These are phyloP conservation scores for Solanum sitiens DNA, from an alignment of 257 asterid genomes.

Conservation along the genomic window DNA sequence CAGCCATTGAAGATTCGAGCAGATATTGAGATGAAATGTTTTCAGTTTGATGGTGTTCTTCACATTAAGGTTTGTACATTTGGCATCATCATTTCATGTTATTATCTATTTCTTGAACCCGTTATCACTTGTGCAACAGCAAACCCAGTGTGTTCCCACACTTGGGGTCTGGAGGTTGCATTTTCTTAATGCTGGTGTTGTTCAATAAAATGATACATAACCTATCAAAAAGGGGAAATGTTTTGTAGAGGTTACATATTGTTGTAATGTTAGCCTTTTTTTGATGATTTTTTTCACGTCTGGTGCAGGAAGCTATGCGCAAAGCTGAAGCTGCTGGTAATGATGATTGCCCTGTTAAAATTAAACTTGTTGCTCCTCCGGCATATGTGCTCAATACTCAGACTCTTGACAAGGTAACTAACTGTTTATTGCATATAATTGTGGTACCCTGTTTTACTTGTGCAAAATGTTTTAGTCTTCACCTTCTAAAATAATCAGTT, in stretches of 20 bases:
- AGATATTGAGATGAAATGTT: conserved; percentile 95
- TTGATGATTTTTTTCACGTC: neutral
- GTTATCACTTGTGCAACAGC: neutral
- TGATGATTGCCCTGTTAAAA: conserved; percentile 87
- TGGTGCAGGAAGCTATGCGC: conserved; percentile 82
- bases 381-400: conserved; percentile 92
- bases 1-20: conserved; percentile 96
- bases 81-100: neutral
- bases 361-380: conserved; percentile 97
- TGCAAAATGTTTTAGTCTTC: neutral
- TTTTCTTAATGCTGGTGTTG: neutral
- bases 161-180: neutral
- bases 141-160: neutral
- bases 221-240: neutral
- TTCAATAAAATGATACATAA: neutral
- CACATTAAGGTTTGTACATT: conserved; percentile 71
- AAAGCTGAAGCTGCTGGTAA: conserved; percentile 99
- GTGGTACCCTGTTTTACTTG: neutral
- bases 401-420: conserved; percentile 87
- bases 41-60: conserved; percentile 94
- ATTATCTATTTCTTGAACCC: neutral
- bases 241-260: neutral
- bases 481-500: neutral
- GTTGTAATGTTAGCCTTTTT: neutral
- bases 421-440: neutral